Percentiles rank a stretch among this genome's conserved stretches.
These are phyloP conservation scores for Monosporozyma solicola DNA, from an alignment of 805 yeast species.

Conservation along the genomic window DNA sequence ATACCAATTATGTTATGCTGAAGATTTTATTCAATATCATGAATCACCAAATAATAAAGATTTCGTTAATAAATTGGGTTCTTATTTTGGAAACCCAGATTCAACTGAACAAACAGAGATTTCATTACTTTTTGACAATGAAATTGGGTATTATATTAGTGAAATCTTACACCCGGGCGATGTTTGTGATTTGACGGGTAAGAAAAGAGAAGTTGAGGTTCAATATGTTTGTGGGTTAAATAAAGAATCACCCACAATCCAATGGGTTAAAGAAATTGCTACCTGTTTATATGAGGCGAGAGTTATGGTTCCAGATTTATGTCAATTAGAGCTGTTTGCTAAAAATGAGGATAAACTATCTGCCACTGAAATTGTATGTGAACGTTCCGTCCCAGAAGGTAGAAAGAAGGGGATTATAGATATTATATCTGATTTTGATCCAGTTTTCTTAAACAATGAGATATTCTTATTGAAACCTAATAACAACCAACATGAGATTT, in stretches of 20 bases:
- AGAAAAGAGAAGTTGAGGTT: constrained; percentile 45
- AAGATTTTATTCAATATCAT: constrained; percentile 43
- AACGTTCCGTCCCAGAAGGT: background rate
- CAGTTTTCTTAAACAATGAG: constrained; percentile 22
- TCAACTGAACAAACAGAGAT: constrained; percentile 11
- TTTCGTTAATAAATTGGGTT: constrained; percentile 13
- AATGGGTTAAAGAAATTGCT: constrained; percentile 41
- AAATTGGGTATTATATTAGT: constrained; percentile 30
- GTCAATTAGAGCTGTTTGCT: constrained; percentile 30
- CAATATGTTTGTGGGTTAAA: constrained; percentile 43
- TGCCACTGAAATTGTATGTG: constrained; percentile 15
- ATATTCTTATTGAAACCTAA: constrained; percentile 17
- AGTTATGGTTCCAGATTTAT: constrained; percentile 43
- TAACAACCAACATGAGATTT: background rate
- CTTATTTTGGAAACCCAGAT: background rate
- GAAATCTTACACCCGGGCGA: constrained; percentile 41
- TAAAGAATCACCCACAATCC: constrained; percentile 17
- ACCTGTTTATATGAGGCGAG: constrained; percentile 51
- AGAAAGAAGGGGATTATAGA: constrained; percentile 6
- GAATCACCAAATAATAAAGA: constrained; percentile 6
- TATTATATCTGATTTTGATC: constrained; percentile 15
- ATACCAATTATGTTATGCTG: constrained; percentile 42
- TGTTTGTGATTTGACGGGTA: constrained; percentile 48
- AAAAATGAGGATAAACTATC: constrained; percentile 17
- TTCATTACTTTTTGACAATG: constrained; percentile 26